Conservation (phyloP, 176 grass and related monocot species). For the Triticum turgidum region DNA sequence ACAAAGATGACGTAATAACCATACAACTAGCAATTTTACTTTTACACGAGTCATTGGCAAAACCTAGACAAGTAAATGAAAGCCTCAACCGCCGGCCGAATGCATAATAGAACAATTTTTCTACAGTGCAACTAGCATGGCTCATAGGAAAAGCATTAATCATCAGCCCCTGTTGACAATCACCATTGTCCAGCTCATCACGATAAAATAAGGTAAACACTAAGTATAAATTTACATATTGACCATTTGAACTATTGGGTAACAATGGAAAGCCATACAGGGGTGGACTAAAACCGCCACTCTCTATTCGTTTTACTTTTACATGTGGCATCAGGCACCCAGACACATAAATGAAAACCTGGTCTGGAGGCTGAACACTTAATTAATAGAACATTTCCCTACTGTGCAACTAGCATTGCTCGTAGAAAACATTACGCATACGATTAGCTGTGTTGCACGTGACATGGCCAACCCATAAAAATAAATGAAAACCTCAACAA, state of each 20-base stretch:
- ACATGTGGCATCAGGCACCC: too few relatives aligned
- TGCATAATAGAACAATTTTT: background rate
- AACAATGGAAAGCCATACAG: background rate
- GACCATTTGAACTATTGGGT: background rate
- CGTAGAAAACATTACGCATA: too few relatives aligned
- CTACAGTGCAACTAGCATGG: background rate
- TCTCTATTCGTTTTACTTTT: too few relatives aligned
- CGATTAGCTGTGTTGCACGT: too few relatives aligned
- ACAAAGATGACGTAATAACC: too few relatives aligned
- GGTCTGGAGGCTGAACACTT: too few relatives aligned
- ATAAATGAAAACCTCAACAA: too few relatives aligned
- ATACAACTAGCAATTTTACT: background rate
- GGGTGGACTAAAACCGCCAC: too few relatives aligned
- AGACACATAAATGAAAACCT: too few relatives aligned
- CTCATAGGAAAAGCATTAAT: background rate
- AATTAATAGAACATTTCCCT: too few relatives aligned
- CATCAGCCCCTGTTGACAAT: background rate
- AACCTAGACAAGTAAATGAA: background rate
- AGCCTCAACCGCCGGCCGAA: background rate
- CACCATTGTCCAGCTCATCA: background rate
- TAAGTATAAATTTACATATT: background rate
- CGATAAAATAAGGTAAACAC: background rate
- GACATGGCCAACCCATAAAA: too few relatives aligned
- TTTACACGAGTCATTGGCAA: background rate
- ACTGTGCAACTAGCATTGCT: too few relatives aligned